phyloP scores from a whole-genome alignment of 345 rosid species.

The Salix dunnii region DNA sequence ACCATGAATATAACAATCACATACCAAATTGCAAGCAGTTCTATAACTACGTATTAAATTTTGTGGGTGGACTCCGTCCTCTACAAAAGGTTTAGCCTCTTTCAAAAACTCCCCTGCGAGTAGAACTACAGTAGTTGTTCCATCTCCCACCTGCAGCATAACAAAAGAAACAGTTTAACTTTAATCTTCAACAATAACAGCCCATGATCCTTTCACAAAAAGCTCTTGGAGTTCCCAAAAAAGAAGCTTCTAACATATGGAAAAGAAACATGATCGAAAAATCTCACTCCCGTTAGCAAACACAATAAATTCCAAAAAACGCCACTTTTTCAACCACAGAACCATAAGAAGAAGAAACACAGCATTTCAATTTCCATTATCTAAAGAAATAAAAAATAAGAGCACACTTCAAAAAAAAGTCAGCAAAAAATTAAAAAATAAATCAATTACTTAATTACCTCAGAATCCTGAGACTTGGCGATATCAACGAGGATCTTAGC shows the following conservation, averaged over 20 bases:
- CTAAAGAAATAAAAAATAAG: neutral
- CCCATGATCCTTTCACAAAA: neutral
- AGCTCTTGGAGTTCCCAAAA: neutral
- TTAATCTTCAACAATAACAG: neutral
- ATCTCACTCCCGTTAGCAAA: neutral
- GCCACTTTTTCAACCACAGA: neutral
- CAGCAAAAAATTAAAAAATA: neutral
- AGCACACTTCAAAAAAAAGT: neutral
- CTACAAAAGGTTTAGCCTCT: conserved; percentile 97
- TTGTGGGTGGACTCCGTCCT: conserved; percentile 96
- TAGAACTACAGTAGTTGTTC: conserved; percentile 93
- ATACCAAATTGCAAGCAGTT: conserved; percentile 68
- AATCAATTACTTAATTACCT: conserved; percentile 41
- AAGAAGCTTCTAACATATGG: neutral
- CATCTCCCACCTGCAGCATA: conserved; percentile 81
- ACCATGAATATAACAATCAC: neutral
- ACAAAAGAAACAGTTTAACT: neutral
- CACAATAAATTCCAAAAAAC: neutral
- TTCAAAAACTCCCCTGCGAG: conserved; percentile 90
- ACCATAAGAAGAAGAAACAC: neutral
- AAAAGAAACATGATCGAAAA: neutral
- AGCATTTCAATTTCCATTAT: neutral
- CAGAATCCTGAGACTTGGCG: conserved; percentile 98
- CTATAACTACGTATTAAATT: conserved; percentile 87
- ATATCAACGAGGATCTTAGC: conserved; percentile 99